Base-by-base conservation (phyloP, 169 alveolate species). In the Condylostoma magnum region DNA sequence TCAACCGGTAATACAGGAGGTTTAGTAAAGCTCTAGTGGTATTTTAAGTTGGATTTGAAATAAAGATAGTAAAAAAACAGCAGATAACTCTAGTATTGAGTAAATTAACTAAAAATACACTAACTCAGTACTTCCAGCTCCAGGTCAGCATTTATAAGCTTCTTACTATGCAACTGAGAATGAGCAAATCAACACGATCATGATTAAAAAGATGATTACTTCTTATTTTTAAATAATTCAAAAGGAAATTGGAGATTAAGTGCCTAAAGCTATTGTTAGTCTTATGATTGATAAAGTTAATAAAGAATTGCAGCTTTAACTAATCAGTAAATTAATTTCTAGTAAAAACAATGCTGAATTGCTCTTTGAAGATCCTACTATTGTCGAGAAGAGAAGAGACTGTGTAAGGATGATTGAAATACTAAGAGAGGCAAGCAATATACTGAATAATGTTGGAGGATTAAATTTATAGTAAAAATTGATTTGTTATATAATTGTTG, bases 251-350 rank as follows among this genome's bases (percentile, higher is more conserved):
- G 67, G 56, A n/a, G 89, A 82, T 56, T 25, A 44, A 4, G 79
- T 82, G n/a, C 89, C 89, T 27, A 82, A 82, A 37, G 69, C 83
- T 3, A 71, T 82, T 25, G 70, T 82, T 82, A 68, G 70, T 5
- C 77, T 82, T 56, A 22, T 82, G 34, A 76, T 82, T 3, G 71
- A 69, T 43, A 67, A 76, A 48, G 82, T 77, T 48, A 76, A 72
- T 57, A 46, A 46, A 33, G 54, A 51, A 10, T 68, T 80, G 47
- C 52, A 76, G 33, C 56, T 71, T 41, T 82, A 77, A 28, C 51
- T 82, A 20, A 82, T 77, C 15, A 12, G 46, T 15, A 44, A 51
- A 28, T 38, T 82, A 10, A 77, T 77, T 58, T 72, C 76, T 57
- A 56, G 50, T 10, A 46, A 50, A n/a, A 65, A 82, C 48, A 51